Percentiles rank a stretch among this genome's conserved stretches.
Conservation (phyloP, 106 monocot genomes). For the Xerophyta viscosa region DNA sequence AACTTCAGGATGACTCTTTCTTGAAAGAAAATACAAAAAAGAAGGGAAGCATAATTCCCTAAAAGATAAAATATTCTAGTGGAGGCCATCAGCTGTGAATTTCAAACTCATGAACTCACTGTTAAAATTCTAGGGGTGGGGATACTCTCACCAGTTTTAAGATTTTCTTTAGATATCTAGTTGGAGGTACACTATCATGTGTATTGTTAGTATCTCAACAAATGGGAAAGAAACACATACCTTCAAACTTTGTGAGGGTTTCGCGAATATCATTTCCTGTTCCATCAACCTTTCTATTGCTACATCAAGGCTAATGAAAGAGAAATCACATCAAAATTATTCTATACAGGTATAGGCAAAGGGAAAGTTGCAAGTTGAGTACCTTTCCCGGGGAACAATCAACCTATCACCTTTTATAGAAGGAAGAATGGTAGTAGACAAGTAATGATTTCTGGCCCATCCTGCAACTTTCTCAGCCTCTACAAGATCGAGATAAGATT, state of each 20-base stretch:
- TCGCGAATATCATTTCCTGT: slow-evolving; percentile 45
- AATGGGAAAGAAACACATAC: slow-evolving; percentile 15
- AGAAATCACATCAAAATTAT: neutral
- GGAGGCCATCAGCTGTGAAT: too few species aligned
- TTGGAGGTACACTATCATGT: too few species aligned
- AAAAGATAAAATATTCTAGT: too few species aligned
- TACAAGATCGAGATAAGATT: slow-evolving; percentile 14
- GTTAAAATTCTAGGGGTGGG: too few species aligned
- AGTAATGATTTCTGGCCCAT: slow-evolving; percentile 89
- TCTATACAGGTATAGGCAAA: neutral
- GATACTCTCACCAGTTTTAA: too few species aligned
- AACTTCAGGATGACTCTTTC: too few species aligned
- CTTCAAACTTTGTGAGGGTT: slow-evolving; percentile 65
- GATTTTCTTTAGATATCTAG: too few species aligned
- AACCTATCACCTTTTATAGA: slow-evolving; percentile 54
- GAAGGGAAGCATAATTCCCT: too few species aligned
- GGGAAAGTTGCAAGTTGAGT: slow-evolving; percentile 5
- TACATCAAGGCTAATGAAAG: slow-evolving; percentile 50
- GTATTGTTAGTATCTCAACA: too few species aligned
- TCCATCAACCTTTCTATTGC: slow-evolving; percentile 71
- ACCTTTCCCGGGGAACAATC: slow-evolving; percentile 80
- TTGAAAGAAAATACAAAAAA: too few species aligned
- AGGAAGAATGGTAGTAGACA: slow-evolving; percentile 53
- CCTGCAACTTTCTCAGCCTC: slow-evolving; percentile 83
- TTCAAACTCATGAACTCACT: too few species aligned